phyloP scores from a whole-genome alignment of 768 basidiomycete genomes.

The Calocybe indica region DNA sequence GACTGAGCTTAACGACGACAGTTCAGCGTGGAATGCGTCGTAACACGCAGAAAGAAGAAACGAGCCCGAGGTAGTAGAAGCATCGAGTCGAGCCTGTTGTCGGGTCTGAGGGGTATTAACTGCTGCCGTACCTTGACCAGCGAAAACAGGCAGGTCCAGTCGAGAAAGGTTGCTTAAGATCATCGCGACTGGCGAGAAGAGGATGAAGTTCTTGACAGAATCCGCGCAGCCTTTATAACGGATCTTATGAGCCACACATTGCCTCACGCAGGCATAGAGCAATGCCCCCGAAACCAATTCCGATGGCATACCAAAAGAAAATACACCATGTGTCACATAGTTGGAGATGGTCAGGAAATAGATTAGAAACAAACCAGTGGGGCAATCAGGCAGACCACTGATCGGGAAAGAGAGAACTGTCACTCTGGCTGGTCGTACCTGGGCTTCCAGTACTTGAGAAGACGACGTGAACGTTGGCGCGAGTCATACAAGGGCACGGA shows the following conservation, averaged over 20 bases:
- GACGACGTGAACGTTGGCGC: background rate
- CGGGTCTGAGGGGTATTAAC: slow-evolving; percentile 23
- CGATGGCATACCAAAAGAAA: slow-evolving; percentile 6
- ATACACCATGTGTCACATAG: slow-evolving; percentile 8
- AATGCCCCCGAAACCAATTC: slow-evolving; percentile 11
- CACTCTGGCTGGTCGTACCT: slow-evolving; percentile 12
- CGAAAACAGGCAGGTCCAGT: slow-evolving; percentile 43
- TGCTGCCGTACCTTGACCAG: slow-evolving; percentile 46
- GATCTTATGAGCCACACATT: slow-evolving; percentile 10
- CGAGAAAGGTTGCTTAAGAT: background rate
- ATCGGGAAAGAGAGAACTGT: slow-evolving; percentile 10
- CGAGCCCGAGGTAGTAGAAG: slow-evolving; percentile 31
- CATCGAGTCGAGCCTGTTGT: slow-evolving; percentile 35
- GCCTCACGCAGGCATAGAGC: slow-evolving; percentile 6
- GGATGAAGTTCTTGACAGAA: slow-evolving; percentile 2
- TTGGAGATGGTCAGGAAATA: slow-evolving; percentile 6
- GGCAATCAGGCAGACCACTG: slow-evolving; percentile 9
- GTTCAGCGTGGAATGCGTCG: slow-evolving; percentile 42
- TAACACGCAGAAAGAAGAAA: slow-evolving; percentile 46
- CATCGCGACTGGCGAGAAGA: slow-evolving; percentile 7
- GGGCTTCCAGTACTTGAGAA: slow-evolving; percentile 6
- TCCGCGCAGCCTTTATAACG: slow-evolving; percentile 9
- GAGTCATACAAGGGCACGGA: no score
- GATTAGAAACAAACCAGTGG: slow-evolving; percentile 12
- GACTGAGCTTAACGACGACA: slow-evolving; percentile 35